Base-by-base conservation (phyloP, 148 eudicot genomes). In the Camellia sinensis region DNA sequence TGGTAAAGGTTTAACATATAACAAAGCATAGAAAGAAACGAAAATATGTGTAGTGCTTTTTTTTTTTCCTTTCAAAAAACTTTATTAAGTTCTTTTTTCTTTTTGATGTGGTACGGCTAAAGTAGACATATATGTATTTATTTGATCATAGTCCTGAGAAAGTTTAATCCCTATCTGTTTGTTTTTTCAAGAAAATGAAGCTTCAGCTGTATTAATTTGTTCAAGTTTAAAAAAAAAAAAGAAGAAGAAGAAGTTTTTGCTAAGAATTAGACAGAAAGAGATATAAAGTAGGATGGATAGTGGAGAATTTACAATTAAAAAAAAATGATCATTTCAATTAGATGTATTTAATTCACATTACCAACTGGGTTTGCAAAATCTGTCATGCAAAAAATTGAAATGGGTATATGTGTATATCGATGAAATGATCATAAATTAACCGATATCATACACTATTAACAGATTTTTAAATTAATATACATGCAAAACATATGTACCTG, bases 401-500 rank as follows among this genome's bases (percentile, higher is more conserved):
- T 48, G 41, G 37, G 5, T 56, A 29, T 52, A 50, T n/a, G 40
- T 1, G 2, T 53, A 50, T 53, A 45, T 17, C 37, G 37, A 29
- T 29, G 37, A 29, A 29, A 29, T 29, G 37, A 29, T 29, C 37
- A 29, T 29, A 29, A 29, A 29, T 29, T 29, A 29, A 29, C 37
- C 37, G 37, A 29, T 29, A 29, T 29, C 37, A 29, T 29, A 29
- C 37, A 29, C 1, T 29, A 29, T 29, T 29, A 29, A 29, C 37
- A 29, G 37, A 29, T 29, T 29, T 29, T 29, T 29, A 29, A 29
- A 29, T 29, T 29, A 29, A 29, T 29, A 29, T 29, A 29, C 37
- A 29, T 29, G 37, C 37, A 29, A 29, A 29, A 14, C 7, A 29
- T 21, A 22, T 64, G 13, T 77, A 84, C 99, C 99, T 48, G 98